Evolutionary conservation across 305 asterid genomes (phyloP).

Genomic region (Coffea humblotiana): DNA sequence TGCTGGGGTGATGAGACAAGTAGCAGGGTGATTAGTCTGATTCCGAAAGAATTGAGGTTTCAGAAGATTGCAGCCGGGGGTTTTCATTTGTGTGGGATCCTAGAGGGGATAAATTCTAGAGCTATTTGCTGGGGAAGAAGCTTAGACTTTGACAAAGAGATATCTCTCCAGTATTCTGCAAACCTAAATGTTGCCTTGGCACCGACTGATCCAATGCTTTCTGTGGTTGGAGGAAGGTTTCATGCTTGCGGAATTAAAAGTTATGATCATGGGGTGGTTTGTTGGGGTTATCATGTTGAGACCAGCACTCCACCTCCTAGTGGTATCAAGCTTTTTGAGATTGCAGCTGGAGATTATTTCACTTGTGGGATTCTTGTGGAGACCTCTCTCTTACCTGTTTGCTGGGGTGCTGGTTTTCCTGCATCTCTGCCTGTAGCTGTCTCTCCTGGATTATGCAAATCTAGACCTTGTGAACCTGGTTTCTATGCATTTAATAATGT

Average conservation of each 20-base stretch:
- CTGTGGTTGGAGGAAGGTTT: constrained; percentile 71
- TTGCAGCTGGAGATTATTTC: constrained; percentile 87
- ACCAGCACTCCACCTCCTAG: constrained; percentile 67
- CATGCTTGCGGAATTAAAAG: constrained; percentile 79
- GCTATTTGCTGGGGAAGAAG: constrained; percentile 75
- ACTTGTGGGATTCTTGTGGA: constrained; percentile 73
- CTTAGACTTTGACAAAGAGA: constrained; percentile 52
- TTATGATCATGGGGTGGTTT: constrained; percentile 56
- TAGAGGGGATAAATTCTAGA: constrained; percentile 49
- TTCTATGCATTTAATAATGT: constrained; percentile 52
- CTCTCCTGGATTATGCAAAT: constrained; percentile 61
- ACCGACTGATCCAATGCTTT: constrained; percentile 55
- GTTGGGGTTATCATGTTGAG: constrained; percentile 70
- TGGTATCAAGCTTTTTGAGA: constrained; percentile 61
- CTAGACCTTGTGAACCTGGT: constrained; percentile 48
- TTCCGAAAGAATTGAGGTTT: constrained; percentile 51
- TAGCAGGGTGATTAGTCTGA: constrained; percentile 50
- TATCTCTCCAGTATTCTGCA: constrained; percentile 34
- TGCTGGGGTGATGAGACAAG: constrained; percentile 87
- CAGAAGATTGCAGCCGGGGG: constrained; percentile 80
- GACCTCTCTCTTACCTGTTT: constrained; percentile 54
- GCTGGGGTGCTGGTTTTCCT: constrained; percentile 77
- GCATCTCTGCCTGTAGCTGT: constrained; percentile 62
- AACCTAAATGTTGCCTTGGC: constrained; percentile 47
- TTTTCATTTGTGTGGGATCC: constrained; percentile 78